phyloP scores from a whole-genome alignment of 1,284 basidiomycete species.

The Gomphus bonarii region DNA sequence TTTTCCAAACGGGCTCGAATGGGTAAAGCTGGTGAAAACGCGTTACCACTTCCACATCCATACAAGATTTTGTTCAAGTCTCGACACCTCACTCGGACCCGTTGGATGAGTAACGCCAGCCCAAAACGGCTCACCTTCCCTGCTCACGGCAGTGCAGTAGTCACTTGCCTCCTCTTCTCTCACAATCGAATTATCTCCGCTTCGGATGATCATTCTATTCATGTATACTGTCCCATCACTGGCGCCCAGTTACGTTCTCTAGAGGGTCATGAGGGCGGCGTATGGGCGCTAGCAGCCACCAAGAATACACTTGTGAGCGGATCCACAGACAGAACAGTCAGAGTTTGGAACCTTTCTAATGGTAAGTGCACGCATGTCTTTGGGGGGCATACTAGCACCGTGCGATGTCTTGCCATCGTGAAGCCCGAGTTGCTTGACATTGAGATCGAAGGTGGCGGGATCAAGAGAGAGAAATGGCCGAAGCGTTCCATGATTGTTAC shows the following conservation, averaged over 20 bases:
- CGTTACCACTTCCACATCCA: constrained; percentile 64
- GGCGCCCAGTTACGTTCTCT: constrained; percentile 68
- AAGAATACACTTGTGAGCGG: constrained; percentile 87
- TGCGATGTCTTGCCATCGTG: constrained; percentile 83
- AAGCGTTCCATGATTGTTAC: constrained; percentile 86
- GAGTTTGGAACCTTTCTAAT: constrained; percentile 82
- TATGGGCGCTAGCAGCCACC: constrained; percentile 84
- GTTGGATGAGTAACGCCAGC: constrained; percentile 67
- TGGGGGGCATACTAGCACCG: constrained; percentile 88
- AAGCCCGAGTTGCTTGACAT: constrained; percentile 75
- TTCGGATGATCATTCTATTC: constrained; percentile 89
- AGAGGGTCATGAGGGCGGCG: constrained; percentile 88
- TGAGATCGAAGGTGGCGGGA: constrained; percentile 45
- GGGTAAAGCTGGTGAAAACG: constrained; percentile 28
- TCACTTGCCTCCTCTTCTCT: constrained; percentile 91
- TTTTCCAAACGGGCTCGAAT: constrained; percentile 43
- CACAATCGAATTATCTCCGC: constrained; percentile 90
- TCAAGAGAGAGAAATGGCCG: constrained; percentile 67
- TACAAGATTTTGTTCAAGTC: constrained; percentile 84
- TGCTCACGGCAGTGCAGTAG: constrained; percentile 82
- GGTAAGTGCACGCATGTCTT: constrained; percentile 84
- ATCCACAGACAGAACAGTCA: constrained; percentile 87
- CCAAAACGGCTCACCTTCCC: constrained; percentile 72
- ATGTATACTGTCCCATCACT: constrained; percentile 77
- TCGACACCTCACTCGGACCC: constrained; percentile 64